Percentiles rank a stretch among this genome's conserved stretches.
These are phyloP conservation scores for Boletus coccyginus DNA, from an alignment of 768 basidiomycete species.

Conservation along the genomic window DNA sequence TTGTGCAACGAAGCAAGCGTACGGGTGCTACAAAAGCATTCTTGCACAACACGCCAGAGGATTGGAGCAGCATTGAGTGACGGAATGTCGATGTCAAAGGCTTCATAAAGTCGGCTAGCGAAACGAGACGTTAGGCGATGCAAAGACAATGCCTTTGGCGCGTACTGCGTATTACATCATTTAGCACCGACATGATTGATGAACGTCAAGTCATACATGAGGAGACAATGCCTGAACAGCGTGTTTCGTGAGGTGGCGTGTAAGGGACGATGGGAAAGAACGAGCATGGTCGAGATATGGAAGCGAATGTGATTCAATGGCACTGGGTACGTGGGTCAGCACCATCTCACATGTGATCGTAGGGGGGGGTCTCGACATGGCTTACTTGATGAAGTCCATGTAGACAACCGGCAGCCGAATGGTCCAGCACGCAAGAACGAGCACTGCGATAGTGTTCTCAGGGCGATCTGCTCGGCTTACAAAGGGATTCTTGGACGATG, in stretches of 20 bases:
- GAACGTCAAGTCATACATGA: conserved; percentile 39
- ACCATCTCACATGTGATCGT: neutral
- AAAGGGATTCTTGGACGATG: conserved; percentile 12
- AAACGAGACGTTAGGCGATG: conserved; percentile 64
- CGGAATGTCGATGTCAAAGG: conserved; percentile 63
- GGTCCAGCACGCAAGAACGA: conserved; percentile 77
- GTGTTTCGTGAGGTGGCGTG: conserved; percentile 70
- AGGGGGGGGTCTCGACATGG: neutral
- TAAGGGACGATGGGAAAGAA: conserved; percentile 59
- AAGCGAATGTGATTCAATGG: conserved; percentile 71
- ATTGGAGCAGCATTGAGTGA: conserved; percentile 74
- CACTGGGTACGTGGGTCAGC: conserved; percentile 38
- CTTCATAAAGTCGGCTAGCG: conserved; percentile 50
- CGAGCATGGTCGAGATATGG: conserved; percentile 78
- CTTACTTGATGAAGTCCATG: conserved; percentile 72
- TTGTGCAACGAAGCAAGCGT: conserved; percentile 33
- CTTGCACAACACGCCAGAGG: conserved; percentile 68
- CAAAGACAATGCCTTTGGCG: conserved; percentile 56
- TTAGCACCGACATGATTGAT: conserved; percentile 12
- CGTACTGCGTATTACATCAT: conserved; percentile 43
- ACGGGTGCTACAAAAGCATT: conserved; percentile 73
- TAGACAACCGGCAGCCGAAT: conserved; percentile 74
- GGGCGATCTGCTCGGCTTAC: conserved; percentile 37
- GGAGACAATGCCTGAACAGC: conserved; percentile 67
- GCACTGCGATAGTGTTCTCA: conserved; percentile 58